Conservation (phyloP, 441 rosid species). For the Hura crepitans region DNA sequence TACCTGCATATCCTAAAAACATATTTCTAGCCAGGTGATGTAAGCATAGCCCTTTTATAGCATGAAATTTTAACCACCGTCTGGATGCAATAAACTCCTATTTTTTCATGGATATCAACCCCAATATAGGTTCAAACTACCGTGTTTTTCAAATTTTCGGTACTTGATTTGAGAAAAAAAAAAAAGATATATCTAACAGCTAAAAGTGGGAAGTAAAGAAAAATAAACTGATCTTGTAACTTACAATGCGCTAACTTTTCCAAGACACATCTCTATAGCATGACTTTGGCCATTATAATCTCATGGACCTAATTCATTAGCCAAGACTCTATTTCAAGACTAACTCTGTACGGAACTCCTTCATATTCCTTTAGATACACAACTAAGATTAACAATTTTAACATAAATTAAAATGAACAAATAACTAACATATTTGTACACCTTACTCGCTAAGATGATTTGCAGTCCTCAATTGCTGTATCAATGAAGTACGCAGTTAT, state of each 20-base stretch:
- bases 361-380: neutral
- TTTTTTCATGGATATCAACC: neutral
- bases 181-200: no score
- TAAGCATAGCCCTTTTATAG: neutral
- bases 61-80: constrained; percentile 4
- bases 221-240: no score
- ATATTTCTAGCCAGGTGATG: neutral
- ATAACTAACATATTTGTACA: neutral
- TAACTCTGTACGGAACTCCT: neutral
- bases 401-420: neutral
- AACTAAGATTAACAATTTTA: neutral
- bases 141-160: no score
- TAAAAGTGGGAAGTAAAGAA: no score
- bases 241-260: no score
- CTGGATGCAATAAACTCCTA: neutral
- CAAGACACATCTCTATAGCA: neutral
- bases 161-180: no score
- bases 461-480: constrained; percentile 7
- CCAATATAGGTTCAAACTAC: no score
- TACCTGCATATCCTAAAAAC: neutral
- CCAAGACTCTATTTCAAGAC: neutral
- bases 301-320: neutral
- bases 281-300: neutral
- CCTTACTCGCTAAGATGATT: constrained; percentile 12
- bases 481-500: constrained; percentile 72